These are phyloP conservation scores for Phytophthora idaei DNA, from an alignment of 352 stramenopile species.

Conservation along the genomic window DNA sequence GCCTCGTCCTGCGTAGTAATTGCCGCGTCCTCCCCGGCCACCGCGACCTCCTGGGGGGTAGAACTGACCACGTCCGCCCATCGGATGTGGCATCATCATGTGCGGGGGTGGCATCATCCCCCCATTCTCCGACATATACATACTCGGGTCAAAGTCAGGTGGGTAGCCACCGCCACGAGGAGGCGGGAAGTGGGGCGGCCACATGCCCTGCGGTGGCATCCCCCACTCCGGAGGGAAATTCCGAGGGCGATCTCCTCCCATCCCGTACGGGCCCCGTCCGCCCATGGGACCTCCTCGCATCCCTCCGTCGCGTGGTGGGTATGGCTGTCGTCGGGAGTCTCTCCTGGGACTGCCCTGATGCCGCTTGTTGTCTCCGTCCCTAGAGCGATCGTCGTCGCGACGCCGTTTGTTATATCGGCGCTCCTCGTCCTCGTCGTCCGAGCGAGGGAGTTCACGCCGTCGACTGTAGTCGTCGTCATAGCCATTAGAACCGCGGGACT, in stretches of 20 bases:
- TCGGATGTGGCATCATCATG: slow-evolving; percentile 75
- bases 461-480: slow-evolving; percentile 38
- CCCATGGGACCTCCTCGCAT: slow-evolving; percentile 38
- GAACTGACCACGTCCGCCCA: slow-evolving; percentile 54
- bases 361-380: slow-evolving; percentile 38
- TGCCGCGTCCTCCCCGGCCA: slow-evolving; percentile 45
- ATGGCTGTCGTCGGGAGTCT: slow-evolving; percentile 38
- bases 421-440: slow-evolving; percentile 66
- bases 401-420: slow-evolving; percentile 60
- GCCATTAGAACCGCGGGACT: slow-evolving; percentile 11
- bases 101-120: slow-evolving; percentile 63
- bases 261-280: slow-evolving; percentile 37
- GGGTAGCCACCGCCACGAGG: slow-evolving; percentile 43
- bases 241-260: slow-evolving; percentile 53
- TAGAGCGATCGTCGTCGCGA: slow-evolving; percentile 59
- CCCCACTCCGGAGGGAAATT: slow-evolving; percentile 74
- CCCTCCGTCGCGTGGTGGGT: slow-evolving; percentile 30
- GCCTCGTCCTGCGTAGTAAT: slow-evolving; percentile 43
- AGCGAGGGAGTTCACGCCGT: slow-evolving; percentile 40
- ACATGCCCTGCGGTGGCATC: slow-evolving; percentile 74
- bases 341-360: slow-evolving; percentile 46
- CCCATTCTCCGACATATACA: slow-evolving; percentile 68
- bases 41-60: slow-evolving; percentile 49
- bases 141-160: slow-evolving; percentile 69
- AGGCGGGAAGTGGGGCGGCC: slow-evolving; percentile 62